Evolutionary conservation across 331 rosid genomes (phyloP).

Genomic region (Quercus phellos): DNA sequence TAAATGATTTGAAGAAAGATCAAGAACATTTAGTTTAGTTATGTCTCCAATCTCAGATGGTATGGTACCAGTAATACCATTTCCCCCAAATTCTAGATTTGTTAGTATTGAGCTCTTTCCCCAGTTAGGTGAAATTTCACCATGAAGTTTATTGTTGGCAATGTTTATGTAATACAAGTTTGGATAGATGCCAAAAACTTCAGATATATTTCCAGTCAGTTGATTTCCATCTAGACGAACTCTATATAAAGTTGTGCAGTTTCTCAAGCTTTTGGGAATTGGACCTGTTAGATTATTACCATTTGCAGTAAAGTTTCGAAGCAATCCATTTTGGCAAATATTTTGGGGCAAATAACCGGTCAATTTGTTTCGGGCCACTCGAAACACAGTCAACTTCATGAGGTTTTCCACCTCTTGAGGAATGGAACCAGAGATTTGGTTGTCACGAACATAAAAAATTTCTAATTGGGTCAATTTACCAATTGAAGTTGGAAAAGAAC

Average conservation of each 20-base stretch:
- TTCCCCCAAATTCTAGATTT: conserved; percentile 19
- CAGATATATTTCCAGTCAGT: conserved; percentile 39
- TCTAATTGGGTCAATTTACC: conserved; percentile 19
- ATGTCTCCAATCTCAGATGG: conserved; percentile 35
- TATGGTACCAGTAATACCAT: conserved; percentile 28
- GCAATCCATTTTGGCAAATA: conserved; percentile 33
- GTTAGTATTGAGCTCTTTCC: conserved; percentile 27
- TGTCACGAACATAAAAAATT: conserved; percentile 17
- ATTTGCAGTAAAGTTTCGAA: conserved; percentile 21
- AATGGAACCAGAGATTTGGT: conserved; percentile 18
- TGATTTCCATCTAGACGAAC: conserved; percentile 34
- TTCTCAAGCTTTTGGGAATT: conserved; percentile 45
- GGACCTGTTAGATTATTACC: conserved; percentile 31
- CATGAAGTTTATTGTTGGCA: conserved; percentile 35
- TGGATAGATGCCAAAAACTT: conserved; percentile 50
- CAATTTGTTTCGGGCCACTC: conserved; percentile 28
- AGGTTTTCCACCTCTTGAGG: conserved; percentile 29
- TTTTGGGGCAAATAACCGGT: conserved; percentile 39
- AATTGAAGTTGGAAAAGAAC: conserved; percentile 10
- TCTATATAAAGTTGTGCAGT: conserved; percentile 40
- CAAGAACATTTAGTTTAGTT: conserved; percentile 21
- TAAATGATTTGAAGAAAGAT: conserved; percentile 42
- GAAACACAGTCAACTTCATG: conserved; percentile 17
- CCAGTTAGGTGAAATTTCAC: conserved; percentile 45
- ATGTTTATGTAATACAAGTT: conserved; percentile 26